Conservation (phyloP, 2,329 filamentous ascomycete species). For the Berkeleyomyces basicola region DNA sequence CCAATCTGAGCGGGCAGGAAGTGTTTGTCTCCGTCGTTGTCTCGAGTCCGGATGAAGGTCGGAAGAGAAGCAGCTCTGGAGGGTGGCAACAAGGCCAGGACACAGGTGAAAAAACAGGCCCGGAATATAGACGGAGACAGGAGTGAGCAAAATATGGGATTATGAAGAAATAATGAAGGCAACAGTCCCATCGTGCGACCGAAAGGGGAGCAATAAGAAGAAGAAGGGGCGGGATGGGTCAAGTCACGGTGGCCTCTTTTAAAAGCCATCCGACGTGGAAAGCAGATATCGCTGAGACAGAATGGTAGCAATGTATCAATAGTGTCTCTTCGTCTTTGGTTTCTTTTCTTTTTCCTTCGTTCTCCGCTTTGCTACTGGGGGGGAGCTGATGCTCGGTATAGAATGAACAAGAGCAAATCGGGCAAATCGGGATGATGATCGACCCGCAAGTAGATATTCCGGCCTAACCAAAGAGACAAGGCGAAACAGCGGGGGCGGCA, state of each 20-base stretch:
- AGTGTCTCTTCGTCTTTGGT: background rate
- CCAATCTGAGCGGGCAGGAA: constrained; percentile 63
- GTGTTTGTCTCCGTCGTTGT: constrained; percentile 17
- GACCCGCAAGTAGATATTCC: background rate
- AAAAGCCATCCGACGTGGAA: constrained; percentile 3
- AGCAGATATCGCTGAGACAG: background rate
- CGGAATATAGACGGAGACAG: background rate
- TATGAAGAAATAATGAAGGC: constrained; percentile 17
- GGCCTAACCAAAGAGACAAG: background rate
- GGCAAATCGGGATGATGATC: background rate
- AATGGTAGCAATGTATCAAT: background rate
- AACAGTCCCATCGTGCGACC: constrained; percentile 10
- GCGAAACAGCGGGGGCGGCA: background rate
- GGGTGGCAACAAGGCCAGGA: constrained; percentile 13
- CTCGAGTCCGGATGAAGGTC: constrained; percentile 37
- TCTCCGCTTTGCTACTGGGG: background rate
- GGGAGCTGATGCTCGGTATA: background rate
- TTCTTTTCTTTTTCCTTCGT: background rate
- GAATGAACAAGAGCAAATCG: background rate
- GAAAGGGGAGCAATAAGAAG: constrained; percentile 4
- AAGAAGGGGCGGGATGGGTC: background rate
- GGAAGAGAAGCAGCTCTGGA: constrained; percentile 14
- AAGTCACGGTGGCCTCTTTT: constrained; percentile 7
- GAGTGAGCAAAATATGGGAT: constrained; percentile 17
- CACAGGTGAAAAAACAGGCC: constrained; percentile 1